phyloP scores from a whole-genome alignment of 257 asterid species.

The Rhazya stricta region DNA sequence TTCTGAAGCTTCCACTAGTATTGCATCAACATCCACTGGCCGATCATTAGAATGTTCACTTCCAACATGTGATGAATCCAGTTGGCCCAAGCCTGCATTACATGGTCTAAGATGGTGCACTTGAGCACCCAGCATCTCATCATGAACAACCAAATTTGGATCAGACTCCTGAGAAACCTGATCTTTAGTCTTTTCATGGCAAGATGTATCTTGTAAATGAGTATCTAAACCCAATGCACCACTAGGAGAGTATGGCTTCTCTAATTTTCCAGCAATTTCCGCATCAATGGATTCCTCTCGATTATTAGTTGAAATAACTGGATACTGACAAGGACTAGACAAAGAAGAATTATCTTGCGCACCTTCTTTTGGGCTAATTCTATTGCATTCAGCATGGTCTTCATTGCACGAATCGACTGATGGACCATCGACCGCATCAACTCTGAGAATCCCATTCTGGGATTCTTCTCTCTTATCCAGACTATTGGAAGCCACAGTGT shows the following conservation, averaged over 20 bases:
- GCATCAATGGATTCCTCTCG: constrained; percentile 29
- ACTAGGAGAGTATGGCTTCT: constrained; percentile 22
- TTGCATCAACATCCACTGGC: constrained; percentile 32
- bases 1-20: constrained; percentile 31
- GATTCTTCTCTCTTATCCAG: constrained; percentile 25
- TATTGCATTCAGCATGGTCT: constrained; percentile 28
- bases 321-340: constrained; percentile 31
- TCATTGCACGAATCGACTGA: constrained; percentile 23
- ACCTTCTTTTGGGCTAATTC: constrained; percentile 27
- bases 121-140: constrained; percentile 28
- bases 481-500: constrained; percentile 31
- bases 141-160: constrained; percentile 27
- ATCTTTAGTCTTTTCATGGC: constrained; percentile 25
- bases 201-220: constrained; percentile 34
- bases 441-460: constrained; percentile 23
- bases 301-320: constrained; percentile 20
- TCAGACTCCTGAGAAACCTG: constrained; percentile 28
- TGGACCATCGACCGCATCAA: constrained; percentile 21
- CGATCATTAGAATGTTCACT: constrained; percentile 28
- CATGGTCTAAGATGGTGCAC: constrained; percentile 49
- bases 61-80: constrained; percentile 29
- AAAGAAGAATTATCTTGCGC: constrained; percentile 34
- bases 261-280: constrained; percentile 23
- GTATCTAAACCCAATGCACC: constrained; percentile 29
- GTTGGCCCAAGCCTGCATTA: constrained; percentile 36